These are phyloP conservation scores for Ophiostoma angusticollis DNA, from an alignment of 2,329 filamentous ascomycete genomes.

Conservation along the genomic window DNA sequence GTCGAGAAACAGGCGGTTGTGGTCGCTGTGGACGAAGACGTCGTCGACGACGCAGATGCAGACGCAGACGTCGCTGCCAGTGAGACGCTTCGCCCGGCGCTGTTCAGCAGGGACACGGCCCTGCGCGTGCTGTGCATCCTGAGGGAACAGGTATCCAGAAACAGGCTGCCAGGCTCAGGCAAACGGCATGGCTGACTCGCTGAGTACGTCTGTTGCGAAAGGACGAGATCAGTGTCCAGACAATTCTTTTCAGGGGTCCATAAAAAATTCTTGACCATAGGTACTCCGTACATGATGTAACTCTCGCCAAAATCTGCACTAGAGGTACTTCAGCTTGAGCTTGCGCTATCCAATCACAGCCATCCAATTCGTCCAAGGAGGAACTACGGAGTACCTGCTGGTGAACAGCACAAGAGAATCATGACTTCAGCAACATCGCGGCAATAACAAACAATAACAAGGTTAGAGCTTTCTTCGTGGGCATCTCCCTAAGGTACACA, in stretches of 20 bases:
- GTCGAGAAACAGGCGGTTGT: not conserved
- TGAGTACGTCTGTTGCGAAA: not conserved
- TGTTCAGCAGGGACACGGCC: slow-evolving; percentile 7
- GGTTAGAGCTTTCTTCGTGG: too few species aligned
- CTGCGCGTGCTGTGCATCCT: slow-evolving; percentile 11
- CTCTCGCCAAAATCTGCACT: too few species aligned
- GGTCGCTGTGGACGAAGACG: not conserved
- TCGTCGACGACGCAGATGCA: not conserved
- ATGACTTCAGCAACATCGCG: too few species aligned
- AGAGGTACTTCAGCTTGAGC: too few species aligned
- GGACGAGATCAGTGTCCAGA: not conserved
- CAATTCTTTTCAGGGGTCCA: not conserved
- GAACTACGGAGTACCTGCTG: too few species aligned
- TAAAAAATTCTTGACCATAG: not conserved
- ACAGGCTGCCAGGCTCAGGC: too few species aligned
- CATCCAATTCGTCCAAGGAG: not conserved
- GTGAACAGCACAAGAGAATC: too few species aligned
- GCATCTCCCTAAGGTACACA: too few species aligned
- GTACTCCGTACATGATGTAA: not conserved
- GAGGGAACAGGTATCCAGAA: not conserved
- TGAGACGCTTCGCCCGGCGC: slow-evolving; percentile 2
- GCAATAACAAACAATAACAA: too few species aligned
- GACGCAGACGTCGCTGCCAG: not conserved
- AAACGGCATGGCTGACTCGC: not conserved
- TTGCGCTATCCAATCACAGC: slow-evolving; percentile 2